These are phyloP conservation scores for Solanum bulbocastanum DNA, from an alignment of 257 asterid genomes.

Conservation along the genomic window DNA sequence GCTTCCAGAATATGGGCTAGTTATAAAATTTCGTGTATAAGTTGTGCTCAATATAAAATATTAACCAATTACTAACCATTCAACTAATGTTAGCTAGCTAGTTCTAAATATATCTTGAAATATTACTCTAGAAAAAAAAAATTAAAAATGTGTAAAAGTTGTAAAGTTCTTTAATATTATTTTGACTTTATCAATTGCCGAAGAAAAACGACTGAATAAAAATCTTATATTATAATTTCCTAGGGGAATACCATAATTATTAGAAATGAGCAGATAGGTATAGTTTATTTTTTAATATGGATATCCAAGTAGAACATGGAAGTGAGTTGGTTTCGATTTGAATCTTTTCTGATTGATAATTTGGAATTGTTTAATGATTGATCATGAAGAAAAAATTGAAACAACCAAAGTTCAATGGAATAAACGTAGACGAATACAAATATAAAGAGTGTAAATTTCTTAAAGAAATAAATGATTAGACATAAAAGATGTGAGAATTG, in stretches of 20 bases:
- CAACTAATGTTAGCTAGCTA: not conserved
- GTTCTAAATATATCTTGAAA: not conserved
- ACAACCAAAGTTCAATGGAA: not conserved
- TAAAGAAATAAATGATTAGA: not conserved
- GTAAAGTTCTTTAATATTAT: not conserved
- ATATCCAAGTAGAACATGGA: not conserved
- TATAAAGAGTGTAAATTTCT: not conserved
- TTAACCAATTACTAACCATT: not conserved
- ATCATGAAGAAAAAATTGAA: not conserved
- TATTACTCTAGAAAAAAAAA: not conserved
- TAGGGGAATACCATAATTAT: not conserved
- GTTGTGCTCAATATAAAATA: not conserved
- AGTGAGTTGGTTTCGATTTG: not conserved
- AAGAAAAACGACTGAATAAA: not conserved
- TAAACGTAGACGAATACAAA: not conserved
- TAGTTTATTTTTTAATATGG: not conserved
- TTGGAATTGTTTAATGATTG: not conserved
- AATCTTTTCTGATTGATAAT: not conserved
- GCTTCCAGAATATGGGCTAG: not conserved
- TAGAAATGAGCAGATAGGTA: not conserved
- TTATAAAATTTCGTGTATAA: not conserved
- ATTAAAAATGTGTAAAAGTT: not conserved
- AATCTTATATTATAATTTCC: not conserved
- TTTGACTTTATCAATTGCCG: not conserved
- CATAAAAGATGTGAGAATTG: not conserved